phyloP scores from a whole-genome alignment of 805 yeast species.

The Kazachstania bromeliacearum region DNA sequence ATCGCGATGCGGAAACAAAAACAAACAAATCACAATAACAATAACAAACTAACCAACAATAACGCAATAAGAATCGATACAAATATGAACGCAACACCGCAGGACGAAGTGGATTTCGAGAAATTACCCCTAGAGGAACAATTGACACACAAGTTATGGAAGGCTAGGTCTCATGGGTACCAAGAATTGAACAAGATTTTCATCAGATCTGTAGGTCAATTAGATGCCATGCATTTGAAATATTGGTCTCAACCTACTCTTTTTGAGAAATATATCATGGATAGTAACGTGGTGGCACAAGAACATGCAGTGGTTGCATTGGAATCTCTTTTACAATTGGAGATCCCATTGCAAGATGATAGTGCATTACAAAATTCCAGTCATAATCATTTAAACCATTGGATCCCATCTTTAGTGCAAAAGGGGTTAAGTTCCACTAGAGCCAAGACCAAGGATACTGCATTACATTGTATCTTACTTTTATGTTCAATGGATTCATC shows the following conservation, averaged over 20 bases:
- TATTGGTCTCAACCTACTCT: conserved; percentile 45
- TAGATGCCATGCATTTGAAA: conserved; percentile 6
- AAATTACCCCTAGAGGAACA: conserved; percentile 58
- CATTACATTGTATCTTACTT: conserved; percentile 52
- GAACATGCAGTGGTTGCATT: conserved; percentile 65
- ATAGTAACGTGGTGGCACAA: conserved; percentile 84
- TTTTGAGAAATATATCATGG: conserved; percentile 53
- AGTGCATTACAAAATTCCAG: neutral
- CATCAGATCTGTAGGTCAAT: conserved; percentile 25
- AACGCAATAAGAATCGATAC: no score
- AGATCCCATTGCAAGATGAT: conserved; percentile 1
- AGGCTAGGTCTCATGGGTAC: conserved; percentile 74
- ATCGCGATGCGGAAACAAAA: no score
- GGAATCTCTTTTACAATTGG: conserved; percentile 29
- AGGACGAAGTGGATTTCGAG: conserved; percentile 52
- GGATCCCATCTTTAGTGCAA: conserved; percentile 47
- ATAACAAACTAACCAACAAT: no score
- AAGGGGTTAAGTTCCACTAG: conserved; percentile 73
- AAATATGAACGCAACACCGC: no score
- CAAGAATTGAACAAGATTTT: conserved; percentile 51
- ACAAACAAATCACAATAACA: no score
- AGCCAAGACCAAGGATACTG: conserved; percentile 58
- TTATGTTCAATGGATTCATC: conserved; percentile 61
- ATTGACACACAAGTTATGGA: conserved; percentile 71
- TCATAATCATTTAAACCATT: conserved; percentile 4